phyloP scores from a whole-genome alignment of 176 grass and related monocot species.

The Cenchrus purpureus region DNA sequence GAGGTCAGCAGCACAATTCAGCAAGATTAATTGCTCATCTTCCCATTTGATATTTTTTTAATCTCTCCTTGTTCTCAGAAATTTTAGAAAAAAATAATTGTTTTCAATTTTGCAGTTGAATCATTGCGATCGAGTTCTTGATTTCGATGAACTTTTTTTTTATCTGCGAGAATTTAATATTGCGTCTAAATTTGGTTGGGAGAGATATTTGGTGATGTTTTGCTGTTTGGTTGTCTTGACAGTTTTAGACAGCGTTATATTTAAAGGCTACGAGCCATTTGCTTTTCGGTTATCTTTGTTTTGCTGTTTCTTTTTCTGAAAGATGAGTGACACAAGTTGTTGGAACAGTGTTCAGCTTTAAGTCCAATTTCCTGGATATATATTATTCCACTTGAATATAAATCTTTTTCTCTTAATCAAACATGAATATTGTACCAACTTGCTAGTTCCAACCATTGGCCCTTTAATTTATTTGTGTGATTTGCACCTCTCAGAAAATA shows the following conservation, averaged over 20 bases:
- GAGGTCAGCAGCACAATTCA: slow-evolving; percentile 65
- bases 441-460: slow-evolving; percentile 25
- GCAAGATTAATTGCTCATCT: neutral
- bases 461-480: neutral
- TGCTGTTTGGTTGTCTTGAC: slow-evolving; percentile 38
- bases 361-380: slow-evolving; percentile 51
- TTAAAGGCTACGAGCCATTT: slow-evolving; percentile 34
- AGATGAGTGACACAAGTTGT: slow-evolving; percentile 54
- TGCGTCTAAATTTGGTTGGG: slow-evolving; percentile 15
- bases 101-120: neutral
- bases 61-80: neutral
- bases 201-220: slow-evolving; percentile 31
- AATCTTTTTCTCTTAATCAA: slow-evolving; percentile 24
- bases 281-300: slow-evolving; percentile 52
- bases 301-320: slow-evolving; percentile 50
- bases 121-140: neutral
- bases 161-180: neutral
- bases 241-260: slow-evolving; percentile 31
- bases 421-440: neutral
- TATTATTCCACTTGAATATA: slow-evolving; percentile 35
- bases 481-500: slow-evolving; percentile 1
- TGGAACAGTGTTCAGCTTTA: slow-evolving; percentile 42
- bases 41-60: neutral
- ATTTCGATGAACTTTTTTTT: neutral
- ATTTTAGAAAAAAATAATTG: neutral